These are phyloP conservation scores for Camillea tinctor DNA, from an alignment of 2,329 filamentous ascomycete species.

Conservation along the genomic window DNA sequence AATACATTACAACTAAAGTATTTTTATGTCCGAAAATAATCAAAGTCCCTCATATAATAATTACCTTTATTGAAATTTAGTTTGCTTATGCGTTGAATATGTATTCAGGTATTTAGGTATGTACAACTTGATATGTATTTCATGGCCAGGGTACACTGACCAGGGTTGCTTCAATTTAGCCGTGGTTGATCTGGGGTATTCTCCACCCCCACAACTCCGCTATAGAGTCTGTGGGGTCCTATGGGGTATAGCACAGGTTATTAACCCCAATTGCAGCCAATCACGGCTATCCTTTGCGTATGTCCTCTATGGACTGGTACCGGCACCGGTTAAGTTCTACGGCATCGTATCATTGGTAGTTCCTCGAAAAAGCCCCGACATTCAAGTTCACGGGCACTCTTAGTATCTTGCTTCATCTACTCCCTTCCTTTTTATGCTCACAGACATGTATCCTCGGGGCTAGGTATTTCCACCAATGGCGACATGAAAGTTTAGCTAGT, in stretches of 20 bases:
- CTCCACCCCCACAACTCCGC: neutral
- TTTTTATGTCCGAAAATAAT: no score
- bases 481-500: neutral
- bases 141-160: neutral
- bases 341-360: neutral
- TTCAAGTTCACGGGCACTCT: neutral
- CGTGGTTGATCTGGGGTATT: neutral
- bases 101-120: neutral
- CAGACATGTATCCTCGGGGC: neutral
- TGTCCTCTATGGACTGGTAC: neutral
- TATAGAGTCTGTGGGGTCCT: neutral
- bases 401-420: neutral
- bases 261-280: neutral
- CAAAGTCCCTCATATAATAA: no score
- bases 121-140: neutral
- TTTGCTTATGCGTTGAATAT: no score
- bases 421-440: neutral
- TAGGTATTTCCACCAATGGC: neutral
- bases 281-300: neutral
- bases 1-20: no score
- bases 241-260: neutral
- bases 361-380: neutral
- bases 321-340: neutral
- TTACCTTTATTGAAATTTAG: no score
- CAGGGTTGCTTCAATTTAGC: neutral